Evolutionary conservation across 352 stramenopile species (phyloP).

Genomic region (Pythium chondricola): DNA sequence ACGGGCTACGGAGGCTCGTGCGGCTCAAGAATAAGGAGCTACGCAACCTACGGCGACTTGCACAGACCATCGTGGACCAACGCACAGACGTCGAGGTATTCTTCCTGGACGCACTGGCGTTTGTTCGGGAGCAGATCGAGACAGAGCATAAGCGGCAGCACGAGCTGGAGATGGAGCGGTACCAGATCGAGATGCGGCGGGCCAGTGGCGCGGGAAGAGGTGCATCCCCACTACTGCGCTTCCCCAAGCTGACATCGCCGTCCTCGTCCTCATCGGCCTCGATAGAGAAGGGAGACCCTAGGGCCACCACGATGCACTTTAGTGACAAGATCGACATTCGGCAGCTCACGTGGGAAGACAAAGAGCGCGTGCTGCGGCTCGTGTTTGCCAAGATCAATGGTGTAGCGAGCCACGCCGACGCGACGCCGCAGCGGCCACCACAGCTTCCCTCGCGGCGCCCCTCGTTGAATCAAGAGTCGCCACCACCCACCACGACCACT

Average conservation of each 20-base stretch:
- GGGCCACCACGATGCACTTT: no score
- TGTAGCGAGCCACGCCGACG: slow-evolving; percentile 45
- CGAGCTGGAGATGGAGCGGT: slow-evolving; percentile 44
- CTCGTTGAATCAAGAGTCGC: slow-evolving; percentile 13
- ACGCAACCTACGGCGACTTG: slow-evolving; percentile 78
- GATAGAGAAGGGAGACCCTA: no score
- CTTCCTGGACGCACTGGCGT: slow-evolving; percentile 88
- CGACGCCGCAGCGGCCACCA: slow-evolving; percentile 5
- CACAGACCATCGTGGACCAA: slow-evolving; percentile 89
- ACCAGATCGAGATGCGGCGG: slow-evolving; percentile 45
- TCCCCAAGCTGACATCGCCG: slow-evolving; percentile 34
- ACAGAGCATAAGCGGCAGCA: slow-evolving; percentile 39
- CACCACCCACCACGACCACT: not conserved
- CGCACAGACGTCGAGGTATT: slow-evolving; percentile 90
- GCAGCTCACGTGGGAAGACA: slow-evolving; percentile 87
- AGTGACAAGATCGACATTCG: slow-evolving; percentile 83
- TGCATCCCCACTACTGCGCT: slow-evolving; percentile 23
- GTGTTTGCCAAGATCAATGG: slow-evolving; percentile 93
- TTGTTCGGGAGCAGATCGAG: slow-evolving; percentile 79
- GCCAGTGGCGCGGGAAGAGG: slow-evolving; percentile 29
- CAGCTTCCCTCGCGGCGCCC: slow-evolving; percentile 12
- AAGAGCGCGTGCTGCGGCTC: slow-evolving; percentile 88
- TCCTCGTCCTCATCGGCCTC: not conserved
- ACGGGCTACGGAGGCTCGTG: slow-evolving; percentile 82
- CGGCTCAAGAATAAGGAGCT: slow-evolving; percentile 93